Conservation (phyloP, 176 grass and related monocot species). For the Oryza australiensis region DNA sequence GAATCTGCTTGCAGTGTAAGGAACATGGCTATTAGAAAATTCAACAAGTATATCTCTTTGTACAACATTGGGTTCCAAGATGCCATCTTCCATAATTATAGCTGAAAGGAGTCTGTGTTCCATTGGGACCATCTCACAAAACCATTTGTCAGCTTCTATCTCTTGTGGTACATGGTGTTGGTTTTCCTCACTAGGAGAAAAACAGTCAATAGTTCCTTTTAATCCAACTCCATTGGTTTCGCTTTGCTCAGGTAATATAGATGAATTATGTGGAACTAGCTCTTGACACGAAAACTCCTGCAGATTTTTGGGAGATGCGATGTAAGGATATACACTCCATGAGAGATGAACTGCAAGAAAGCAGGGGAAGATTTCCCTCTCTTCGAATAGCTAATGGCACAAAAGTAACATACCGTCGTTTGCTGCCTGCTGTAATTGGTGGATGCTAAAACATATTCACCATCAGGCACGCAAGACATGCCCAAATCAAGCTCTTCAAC, state of each 20-base stretch:
- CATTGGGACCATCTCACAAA: conserved; percentile 58
- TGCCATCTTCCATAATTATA: conserved; percentile 68
- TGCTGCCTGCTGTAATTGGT: conserved; percentile 15
- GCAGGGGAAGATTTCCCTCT: not conserved
- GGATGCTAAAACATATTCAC: conserved; percentile 42
- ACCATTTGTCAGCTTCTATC: conserved; percentile 47
- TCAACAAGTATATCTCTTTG: conserved; percentile 45
- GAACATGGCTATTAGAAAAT: conserved; percentile 40
- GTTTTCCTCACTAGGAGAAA: conserved; percentile 17
- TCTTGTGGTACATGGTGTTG: conserved; percentile 20
- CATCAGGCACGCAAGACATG: conserved; percentile 49
- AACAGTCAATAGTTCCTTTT: conserved; percentile 37
- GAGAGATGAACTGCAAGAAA: not conserved
- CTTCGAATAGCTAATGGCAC: not conserved
- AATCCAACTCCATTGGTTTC: conserved; percentile 39
- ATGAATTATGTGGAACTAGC: conserved; percentile 45
- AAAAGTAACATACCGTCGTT: conserved; percentile 20
- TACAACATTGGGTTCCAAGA: conserved; percentile 31
- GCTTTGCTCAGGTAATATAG: conserved; percentile 36
- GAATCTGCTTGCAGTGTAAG: conserved; percentile 41
- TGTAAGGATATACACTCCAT: not conserved
- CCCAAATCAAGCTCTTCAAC: conserved; percentile 74
- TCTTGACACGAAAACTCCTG: conserved; percentile 53
- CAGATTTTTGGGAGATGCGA: conserved; percentile 21
- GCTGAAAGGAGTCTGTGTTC: conserved; percentile 84